A percentile compares a stretch with the other conserved stretches of the same genome.
phyloP scores from a whole-genome alignment of 1,284 basidiomycete species.

The Fomes fomentarius region DNA sequence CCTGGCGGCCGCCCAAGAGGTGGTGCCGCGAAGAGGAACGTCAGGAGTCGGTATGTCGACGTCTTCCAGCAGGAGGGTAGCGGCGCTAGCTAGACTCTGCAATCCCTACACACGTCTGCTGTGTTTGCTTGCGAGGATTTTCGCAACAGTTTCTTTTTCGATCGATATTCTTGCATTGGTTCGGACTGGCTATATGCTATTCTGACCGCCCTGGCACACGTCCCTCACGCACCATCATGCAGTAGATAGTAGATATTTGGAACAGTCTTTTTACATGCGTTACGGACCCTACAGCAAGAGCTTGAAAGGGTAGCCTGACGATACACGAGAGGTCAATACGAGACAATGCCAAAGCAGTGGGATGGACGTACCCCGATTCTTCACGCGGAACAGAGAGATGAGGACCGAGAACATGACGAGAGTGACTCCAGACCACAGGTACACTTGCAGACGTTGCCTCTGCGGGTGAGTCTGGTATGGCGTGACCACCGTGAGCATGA shows the following conservation, averaged over 20 bases:
- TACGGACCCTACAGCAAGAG: conserved; percentile 50
- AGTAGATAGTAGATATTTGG: conserved; percentile 25
- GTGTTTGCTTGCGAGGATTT: conserved; percentile 4
- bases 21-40: conserved; percentile 70
- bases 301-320: conserved; percentile 77
- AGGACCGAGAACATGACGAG: conserved; percentile 89
- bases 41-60: conserved; percentile 84
- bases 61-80: conserved; percentile 67
- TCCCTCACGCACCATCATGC: conserved; percentile 14
- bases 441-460: conserved; percentile 85
- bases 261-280: conserved; percentile 22
- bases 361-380: conserved; percentile 75
- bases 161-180: conserved; percentile 14
- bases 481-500: conserved; percentile 83
- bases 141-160: conserved; percentile 4
- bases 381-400: conserved; percentile 88
- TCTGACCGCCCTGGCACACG: conserved; percentile 13
- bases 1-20: conserved; percentile 60
- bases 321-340: conserved; percentile 3
- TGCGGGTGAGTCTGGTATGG: conserved; percentile 78
- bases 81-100: conserved; percentile 15
- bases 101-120: not conserved
- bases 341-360: not conserved
- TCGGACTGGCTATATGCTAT: conserved; percentile 11
- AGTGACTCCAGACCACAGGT: conserved; percentile 86